Percentiles rank a stretch among this genome's conserved stretches.
phyloP scores from a whole-genome alignment of 2,329 filamentous ascomycete species.

The Fusarium praegraminearum region DNA sequence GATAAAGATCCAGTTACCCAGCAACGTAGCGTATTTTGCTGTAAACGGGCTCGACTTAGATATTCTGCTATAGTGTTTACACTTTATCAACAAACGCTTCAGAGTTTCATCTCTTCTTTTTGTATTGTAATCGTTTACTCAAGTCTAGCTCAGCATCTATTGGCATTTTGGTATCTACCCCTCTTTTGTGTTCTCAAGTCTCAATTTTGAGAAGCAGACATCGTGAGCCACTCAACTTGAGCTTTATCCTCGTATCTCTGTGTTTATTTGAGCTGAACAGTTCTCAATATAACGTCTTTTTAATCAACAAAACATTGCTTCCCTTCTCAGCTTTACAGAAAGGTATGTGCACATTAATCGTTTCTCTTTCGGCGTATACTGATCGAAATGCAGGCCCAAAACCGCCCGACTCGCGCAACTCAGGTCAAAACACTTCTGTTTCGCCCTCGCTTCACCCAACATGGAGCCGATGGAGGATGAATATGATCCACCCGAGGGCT shows the following conservation, averaged over 20 bases:
- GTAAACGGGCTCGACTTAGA: background rate
- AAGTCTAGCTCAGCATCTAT: background rate
- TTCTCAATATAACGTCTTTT: background rate
- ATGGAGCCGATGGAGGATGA: background rate
- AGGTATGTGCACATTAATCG: background rate
- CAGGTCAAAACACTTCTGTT: background rate
- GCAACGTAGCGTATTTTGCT: constrained; percentile 9
- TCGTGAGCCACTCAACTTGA: background rate
- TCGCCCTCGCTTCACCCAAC: too few species aligned
- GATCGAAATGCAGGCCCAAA: background rate
- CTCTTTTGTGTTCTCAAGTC: background rate
- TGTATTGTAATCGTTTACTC: background rate
- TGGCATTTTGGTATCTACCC: background rate
- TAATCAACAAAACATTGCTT: too few species aligned
- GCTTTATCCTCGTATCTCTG: background rate
- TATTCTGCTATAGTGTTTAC: background rate
- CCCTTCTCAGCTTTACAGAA: background rate
- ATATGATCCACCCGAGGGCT: constrained; percentile 19
- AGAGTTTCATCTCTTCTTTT: background rate
- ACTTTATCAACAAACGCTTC: too few species aligned
- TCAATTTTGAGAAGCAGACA: background rate
- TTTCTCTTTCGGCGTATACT: background rate
- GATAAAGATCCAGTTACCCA: constrained; percentile 3
- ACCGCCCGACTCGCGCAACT: too few species aligned
- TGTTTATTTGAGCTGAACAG: background rate